Conservation (phyloP, 257 asterid genomes). For the Salvia splendens region DNA sequence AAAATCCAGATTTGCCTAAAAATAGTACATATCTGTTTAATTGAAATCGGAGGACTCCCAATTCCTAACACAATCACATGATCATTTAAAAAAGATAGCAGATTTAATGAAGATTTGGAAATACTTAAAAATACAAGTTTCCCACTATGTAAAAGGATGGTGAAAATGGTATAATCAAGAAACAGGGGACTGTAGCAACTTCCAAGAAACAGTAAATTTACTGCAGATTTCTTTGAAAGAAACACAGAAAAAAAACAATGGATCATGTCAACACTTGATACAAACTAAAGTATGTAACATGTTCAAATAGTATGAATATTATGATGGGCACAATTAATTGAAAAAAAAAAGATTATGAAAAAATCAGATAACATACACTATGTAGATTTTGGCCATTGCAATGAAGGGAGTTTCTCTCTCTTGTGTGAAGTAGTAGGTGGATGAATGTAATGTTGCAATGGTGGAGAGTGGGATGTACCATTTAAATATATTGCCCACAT, state of each 20-base stretch:
- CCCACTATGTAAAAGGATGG: background rate
- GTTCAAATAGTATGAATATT: background rate
- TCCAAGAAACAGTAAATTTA: background rate
- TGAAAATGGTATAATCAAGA: background rate
- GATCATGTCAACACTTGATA: background rate
- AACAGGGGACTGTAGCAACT: slow-evolving; percentile 14
- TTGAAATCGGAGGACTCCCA: background rate
- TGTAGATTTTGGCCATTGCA: slow-evolving; percentile 62
- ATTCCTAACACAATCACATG: background rate
- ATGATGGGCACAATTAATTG: background rate
- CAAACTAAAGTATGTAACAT: background rate
- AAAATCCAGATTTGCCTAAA: too few relatives aligned
- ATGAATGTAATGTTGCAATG: slow-evolving; percentile 16
- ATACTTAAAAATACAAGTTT: background rate
- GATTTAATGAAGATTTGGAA: background rate
- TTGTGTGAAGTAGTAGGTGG: slow-evolving; percentile 26
- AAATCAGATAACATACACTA: slow-evolving; percentile 44
- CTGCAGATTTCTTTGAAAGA: background rate
- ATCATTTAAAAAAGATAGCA: background rate
- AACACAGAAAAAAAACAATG: background rate
- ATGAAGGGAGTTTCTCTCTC: background rate
- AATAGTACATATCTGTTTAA: too few relatives aligned
- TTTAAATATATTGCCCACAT: slow-evolving; percentile 14
- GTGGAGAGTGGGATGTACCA: slow-evolving; percentile 24
- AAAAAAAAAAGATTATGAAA: background rate